phyloP scores from a whole-genome alignment of 352 stramenopile genomes.

The Phytopythium aichiense region DNA sequence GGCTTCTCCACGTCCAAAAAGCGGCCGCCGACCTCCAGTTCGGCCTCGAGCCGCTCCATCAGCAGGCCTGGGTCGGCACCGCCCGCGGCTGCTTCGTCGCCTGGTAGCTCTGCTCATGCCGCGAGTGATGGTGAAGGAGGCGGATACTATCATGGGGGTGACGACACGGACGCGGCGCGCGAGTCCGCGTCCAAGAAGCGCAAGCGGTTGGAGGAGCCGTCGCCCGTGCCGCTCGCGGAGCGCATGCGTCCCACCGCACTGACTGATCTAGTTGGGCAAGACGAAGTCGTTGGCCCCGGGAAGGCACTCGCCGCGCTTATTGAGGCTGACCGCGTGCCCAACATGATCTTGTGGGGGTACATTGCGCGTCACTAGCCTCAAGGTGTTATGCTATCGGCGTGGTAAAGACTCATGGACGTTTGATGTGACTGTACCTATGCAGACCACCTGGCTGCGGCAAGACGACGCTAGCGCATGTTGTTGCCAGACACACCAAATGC shows the following conservation, averaged over 20 bases:
- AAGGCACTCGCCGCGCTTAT: constrained; percentile 65
- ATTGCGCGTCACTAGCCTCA: background rate
- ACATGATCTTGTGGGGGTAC: constrained; percentile 86
- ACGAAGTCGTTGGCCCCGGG: constrained; percentile 54
- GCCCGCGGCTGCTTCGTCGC: background rate
- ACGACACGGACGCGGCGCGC: background rate
- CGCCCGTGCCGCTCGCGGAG: constrained; percentile 58
- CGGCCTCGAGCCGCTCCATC: background rate
- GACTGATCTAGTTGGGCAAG: constrained; percentile 61
- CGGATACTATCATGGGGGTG: too few relatives aligned
- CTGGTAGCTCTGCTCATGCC: background rate
- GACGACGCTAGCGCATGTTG: constrained; percentile 78
- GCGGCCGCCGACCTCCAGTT: background rate
- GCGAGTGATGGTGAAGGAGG: too few relatives aligned
- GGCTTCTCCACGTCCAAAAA: background rate
- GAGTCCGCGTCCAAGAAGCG: constrained; percentile 39
- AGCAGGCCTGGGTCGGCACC: background rate
- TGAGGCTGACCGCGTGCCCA: constrained; percentile 63
- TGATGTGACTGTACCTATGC: background rate
- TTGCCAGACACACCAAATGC: constrained; percentile 55
- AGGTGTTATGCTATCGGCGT: background rate
- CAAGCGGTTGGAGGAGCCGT: constrained; percentile 28
- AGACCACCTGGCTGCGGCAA: constrained; percentile 85
- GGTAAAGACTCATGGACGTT: background rate
- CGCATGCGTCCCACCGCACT: constrained; percentile 62